Evolutionary conservation across 2,329 filamentous ascomycete genomes (phyloP), one percentile per base, ranked within the genome.

Genomic region (Aspergillus niger): DNA sequence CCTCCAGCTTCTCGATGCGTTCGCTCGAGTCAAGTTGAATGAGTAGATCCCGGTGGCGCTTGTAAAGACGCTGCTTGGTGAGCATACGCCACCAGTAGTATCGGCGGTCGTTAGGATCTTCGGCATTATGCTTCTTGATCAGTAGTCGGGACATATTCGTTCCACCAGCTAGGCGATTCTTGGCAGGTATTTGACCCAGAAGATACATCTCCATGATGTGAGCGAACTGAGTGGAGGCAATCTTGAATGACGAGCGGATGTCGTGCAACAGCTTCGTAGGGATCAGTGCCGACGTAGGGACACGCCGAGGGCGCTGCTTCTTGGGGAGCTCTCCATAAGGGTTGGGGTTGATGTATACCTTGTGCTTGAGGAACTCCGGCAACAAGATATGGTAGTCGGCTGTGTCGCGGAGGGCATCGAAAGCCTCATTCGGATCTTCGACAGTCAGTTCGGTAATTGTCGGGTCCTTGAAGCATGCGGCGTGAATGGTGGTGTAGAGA

Each of bases 361-460:
- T 72, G 41, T 78, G 72, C 63, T 82, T 82, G 15, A 77, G 67
- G 51, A 84, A 80, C 61, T 84, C 77, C 5, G 78, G 78, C 57
- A 81, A 81, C 15, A 89, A 79, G 60, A 83, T 80, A 24, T 80
- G 78, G 62, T 86, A 83, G 70, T 89, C 86, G 68, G 83, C 83
- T 62, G 82, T 82, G 70, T 89, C 86, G 59, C 86, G 84, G 66
- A 89, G 83, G 54, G 84, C 85, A 67, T 89, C 86, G 65, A 89
- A 89, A 26, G 81, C 82, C 72, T 89, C 86, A 67, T 86, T 98
- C 0, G 95, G 96, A 63, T 98, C 94, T 77, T 99, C 95, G 5
- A 99, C 89, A 0, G 93, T 96, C 69, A 99, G 85, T 73, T 98
- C 94, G 57, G 87, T 82, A 7, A 92, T 89, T 62, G 89, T 87